Evolutionary conservation across 2,329 filamentous ascomycete species (phyloP).

Genomic region (Ambrosiella cleistominuta): DNA sequence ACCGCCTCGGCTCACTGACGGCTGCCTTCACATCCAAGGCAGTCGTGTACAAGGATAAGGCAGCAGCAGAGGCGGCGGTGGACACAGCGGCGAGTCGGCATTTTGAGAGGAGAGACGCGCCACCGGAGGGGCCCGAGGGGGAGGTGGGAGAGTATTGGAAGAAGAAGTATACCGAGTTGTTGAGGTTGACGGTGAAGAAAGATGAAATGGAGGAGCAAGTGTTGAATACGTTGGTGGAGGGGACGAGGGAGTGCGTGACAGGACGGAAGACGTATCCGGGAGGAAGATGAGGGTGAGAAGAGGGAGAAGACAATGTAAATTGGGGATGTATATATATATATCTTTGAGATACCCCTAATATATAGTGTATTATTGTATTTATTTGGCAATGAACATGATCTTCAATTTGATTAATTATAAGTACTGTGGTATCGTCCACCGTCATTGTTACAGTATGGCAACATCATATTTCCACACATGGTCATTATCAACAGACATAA

Average conservation of each 20-base stretch:
- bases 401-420: neutral
- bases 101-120: constrained; percentile 4
- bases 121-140: neutral
- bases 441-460: too few species aligned
- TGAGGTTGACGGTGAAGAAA: constrained; percentile 2
- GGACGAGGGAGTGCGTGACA: neutral
- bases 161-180: constrained; percentile 10
- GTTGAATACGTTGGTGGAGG: neutral
- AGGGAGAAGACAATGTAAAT: neutral
- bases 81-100: neutral
- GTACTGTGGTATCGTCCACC: too few species aligned
- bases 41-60: constrained; percentile 5
- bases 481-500: neutral
- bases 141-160: constrained; percentile 7
- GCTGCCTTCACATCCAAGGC: constrained; percentile 8
- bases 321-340: neutral
- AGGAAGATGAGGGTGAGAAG: too few species aligned
- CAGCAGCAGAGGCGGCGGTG: neutral
- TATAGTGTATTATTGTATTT: neutral
- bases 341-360: too few species aligned
- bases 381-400: neutral
- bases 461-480: too few species aligned
- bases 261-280: neutral
- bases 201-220: constrained; percentile 4
- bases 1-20: constrained; percentile 7